Evolutionary conservation across 306 rosid species (phyloP).

Genomic region (Cicer bijugum): DNA sequence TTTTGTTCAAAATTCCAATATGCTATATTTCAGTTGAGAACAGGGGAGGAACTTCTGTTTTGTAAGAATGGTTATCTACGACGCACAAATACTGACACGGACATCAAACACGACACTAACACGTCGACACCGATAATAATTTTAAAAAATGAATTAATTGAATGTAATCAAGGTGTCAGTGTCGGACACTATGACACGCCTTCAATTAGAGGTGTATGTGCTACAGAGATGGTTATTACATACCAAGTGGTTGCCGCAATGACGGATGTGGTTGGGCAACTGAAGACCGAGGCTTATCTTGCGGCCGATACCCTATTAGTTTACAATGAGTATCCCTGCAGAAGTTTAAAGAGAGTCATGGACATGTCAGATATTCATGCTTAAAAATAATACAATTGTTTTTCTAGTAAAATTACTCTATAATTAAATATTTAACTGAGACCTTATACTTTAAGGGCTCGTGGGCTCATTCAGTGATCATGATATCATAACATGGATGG

Average conservation of each 20-base stretch:
- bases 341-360: constrained; percentile 35
- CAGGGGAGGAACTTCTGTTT: constrained; percentile 8
- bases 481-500: neutral
- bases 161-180: no score
- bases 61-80: neutral
- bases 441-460: neutral
- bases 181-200: no score
- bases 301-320: constrained; percentile 68
- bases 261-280: neutral
- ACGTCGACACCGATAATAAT: no score
- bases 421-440: neutral
- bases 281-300: constrained; percentile 43
- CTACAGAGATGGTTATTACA: neutral
- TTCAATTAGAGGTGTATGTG: no score
- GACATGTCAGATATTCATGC: constrained; percentile 41
- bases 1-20: constrained; percentile 43
- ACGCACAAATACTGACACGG: no score
- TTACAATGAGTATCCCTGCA: constrained; percentile 79
- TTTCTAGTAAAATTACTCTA: neutral
- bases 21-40: constrained; percentile 38
- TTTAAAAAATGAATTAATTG: no score
- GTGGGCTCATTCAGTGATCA: neutral
- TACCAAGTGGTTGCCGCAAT: constrained; percentile 20
- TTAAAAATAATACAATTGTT: neutral
- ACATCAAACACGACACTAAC: no score